These are phyloP conservation scores for Physaria fendleri DNA, from an alignment of 345 rosid genomes.

Conservation along the genomic window DNA sequence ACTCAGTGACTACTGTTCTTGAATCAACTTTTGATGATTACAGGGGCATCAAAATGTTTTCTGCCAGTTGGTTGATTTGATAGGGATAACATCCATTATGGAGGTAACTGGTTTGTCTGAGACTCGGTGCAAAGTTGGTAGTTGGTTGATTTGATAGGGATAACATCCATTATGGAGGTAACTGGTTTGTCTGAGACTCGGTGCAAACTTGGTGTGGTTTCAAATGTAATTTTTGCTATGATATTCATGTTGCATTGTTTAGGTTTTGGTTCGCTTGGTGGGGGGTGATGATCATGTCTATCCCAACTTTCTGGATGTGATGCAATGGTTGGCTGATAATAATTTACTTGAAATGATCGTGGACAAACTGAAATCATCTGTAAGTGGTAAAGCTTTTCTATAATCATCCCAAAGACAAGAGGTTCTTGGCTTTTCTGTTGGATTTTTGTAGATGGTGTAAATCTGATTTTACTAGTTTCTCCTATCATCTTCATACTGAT, in stretches of 20 bases:
- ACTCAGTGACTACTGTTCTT: conserved; percentile 13
- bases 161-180: conserved; percentile 99
- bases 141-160: conserved; percentile 95
- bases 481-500: conserved; percentile 8
- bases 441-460: conserved; percentile 8
- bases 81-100: conserved; percentile 98
- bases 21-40: conserved; percentile 23
- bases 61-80: conserved; percentile 83
- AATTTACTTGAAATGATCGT: conserved; percentile 90
- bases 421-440: not conserved
- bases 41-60: conserved; percentile 92
- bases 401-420: not conserved
- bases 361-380: conserved; percentile 83
- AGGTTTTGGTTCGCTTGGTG: conserved; percentile 95
- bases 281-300: conserved; percentile 96
- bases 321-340: conserved; percentile 97
- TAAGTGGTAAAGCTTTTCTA: conserved; percentile 37
- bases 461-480: not conserved
- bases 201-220: conserved; percentile 12
- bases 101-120: conserved; percentile 51
- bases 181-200: conserved; percentile 6
- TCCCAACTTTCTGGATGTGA: conserved; percentile 93
- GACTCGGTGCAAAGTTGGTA: conserved; percentile 23
- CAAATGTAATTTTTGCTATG: conserved; percentile 3
- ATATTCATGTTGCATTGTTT: conserved; percentile 9